phyloP scores from a whole-genome alignment of 306 rosid species.

The Clitoria ternatea region DNA sequence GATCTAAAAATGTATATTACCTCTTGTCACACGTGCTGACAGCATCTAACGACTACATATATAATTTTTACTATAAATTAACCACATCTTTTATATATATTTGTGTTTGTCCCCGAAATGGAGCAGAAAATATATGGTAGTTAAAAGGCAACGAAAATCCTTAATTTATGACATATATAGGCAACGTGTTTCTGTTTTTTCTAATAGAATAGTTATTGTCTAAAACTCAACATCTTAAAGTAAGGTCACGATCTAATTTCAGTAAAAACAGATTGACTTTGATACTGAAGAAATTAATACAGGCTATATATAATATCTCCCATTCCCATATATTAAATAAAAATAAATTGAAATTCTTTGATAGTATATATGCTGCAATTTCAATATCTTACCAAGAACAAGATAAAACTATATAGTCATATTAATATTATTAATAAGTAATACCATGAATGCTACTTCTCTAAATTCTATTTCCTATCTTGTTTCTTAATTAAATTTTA shows the following conservation, averaged over 20 bases:
- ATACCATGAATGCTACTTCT: no score
- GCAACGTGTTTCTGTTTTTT: neutral
- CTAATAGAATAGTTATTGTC: neutral
- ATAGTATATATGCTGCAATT: no score
- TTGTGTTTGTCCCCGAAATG: neutral
- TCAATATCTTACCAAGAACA: no score
- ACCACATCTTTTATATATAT: neutral
- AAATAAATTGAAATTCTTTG: no score
- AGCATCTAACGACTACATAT: neutral
- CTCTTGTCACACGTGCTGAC: conserved; percentile 21
- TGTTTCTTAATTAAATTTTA: no score
- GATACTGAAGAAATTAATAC: neutral
- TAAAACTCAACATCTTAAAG: neutral
- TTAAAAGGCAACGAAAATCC: neutral
- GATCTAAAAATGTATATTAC: conserved; percentile 10
- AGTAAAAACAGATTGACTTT: neutral
- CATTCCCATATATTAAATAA: no score
- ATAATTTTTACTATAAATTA: neutral
- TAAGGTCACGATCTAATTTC: neutral
- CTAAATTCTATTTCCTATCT: no score
- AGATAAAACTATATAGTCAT: no score
- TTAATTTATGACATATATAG: neutral
- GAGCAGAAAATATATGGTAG: neutral
- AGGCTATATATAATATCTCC: neutral
- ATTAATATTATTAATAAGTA: no score